Evolutionary conservation across 106 monocot species (phyloP).

Genomic region (Dendrobium catenatum): DNA sequence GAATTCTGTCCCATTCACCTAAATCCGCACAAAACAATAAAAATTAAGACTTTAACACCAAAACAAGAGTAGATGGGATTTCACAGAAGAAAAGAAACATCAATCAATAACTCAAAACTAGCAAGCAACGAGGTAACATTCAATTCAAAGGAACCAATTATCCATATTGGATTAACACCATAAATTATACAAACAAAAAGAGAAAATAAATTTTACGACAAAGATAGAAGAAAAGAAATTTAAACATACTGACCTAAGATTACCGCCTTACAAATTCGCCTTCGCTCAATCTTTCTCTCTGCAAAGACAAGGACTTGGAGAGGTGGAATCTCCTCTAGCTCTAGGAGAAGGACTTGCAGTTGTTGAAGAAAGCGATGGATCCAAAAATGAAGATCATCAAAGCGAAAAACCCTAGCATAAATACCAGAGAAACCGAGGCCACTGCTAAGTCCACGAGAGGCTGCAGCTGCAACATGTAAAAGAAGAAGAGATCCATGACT

Average conservation of each 20-base stretch:
- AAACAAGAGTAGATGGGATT: no score
- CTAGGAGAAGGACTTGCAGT: neutral
- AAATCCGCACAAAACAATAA: no score
- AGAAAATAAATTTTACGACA: no score
- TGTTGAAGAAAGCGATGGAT: conserved; percentile 1
- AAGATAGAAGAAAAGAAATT: neutral
- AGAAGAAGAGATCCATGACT: neutral
- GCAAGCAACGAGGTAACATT: neutral
- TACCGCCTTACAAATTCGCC: no score
- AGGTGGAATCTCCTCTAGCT: neutral
- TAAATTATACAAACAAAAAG: no score
- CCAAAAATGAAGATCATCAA: neutral
- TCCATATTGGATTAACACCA: no score
- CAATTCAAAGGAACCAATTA: no score
- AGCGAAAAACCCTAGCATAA: neutral
- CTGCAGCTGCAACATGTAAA: neutral
- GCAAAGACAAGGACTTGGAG: no score
- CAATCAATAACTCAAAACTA: neutral
- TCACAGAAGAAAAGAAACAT: no score
- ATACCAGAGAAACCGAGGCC: neutral
- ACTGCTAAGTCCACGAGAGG: neutral
- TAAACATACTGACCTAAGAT: neutral
- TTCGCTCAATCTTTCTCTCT: no score
- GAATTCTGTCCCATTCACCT: no score
- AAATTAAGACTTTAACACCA: no score